Evolutionary conservation across 2,329 filamentous ascomycete genomes (phyloP), one percentile per base, ranked within the genome.

Genomic region (Byssothecium circinans): DNA sequence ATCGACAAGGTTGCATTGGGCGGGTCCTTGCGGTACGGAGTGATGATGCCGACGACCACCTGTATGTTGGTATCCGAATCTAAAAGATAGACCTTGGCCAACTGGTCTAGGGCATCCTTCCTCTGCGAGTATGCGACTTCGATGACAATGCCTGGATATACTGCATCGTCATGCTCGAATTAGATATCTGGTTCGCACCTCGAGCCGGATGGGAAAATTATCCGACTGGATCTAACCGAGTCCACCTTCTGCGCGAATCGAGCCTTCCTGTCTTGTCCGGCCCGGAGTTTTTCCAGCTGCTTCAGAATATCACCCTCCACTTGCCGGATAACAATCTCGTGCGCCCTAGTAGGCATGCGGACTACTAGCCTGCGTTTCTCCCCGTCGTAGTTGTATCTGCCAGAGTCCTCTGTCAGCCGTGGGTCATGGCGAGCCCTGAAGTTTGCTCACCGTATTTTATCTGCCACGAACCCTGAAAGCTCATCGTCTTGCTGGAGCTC

Each of bases 221-320:
- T n/a, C n/a, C n/a, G n/a, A n/a, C n/a, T n/a, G n/a, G n/a, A n/a
- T n/a, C n/a, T n/a, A n/a, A n/a, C n/a, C n/a, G n/a, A n/a, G n/a
- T n/a, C n/a, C 32, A 64, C 54, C 44, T 58, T 62, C 45, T 56
- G 44, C 23, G 59, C 56, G 45, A 64, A 64, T 39, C n/a, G 8
- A 15, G 57, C 58, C 17, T 20, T 38, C 7, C n/a, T 33, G 19
- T 37, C 56, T 15, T 35, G 53, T 58, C 57, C 52, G 11, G 44
- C 25, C 33, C 45, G 48, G 20, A 64, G 58, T 19, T 25, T 6
- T 54, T 58, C 58, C 15, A 61, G 47, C 41, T 56, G 49, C 20
- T 44, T 58, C 6, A 23, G 36, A 39, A 64, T 57, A 1, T 39
- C 50, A 41, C 62, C 53, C 54, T 60, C 53, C 1, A 63, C 41